phyloP scores from a whole-genome alignment of 2,329 filamentous ascomycete genomes.

The Scedosporium apiospermum region DNA sequence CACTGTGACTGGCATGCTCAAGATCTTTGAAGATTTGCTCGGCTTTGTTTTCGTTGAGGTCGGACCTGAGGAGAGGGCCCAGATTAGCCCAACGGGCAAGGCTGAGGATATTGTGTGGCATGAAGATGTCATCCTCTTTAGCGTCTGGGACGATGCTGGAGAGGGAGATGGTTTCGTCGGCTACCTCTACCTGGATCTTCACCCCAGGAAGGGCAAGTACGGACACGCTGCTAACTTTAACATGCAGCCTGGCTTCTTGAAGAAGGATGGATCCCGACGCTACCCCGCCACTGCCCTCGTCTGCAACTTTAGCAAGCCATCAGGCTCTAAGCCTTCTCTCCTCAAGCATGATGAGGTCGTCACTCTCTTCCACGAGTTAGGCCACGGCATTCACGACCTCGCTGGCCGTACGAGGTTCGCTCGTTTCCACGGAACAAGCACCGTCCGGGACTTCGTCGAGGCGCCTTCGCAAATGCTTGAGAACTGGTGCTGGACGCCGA shows the following conservation, averaged over 20 bases:
- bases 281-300: slow-evolving; percentile 74
- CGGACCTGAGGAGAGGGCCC: slow-evolving; percentile 52
- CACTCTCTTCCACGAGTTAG: slow-evolving; percentile 71
- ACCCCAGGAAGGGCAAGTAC: slow-evolving; percentile 74
- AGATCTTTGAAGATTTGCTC: slow-evolving; percentile 76
- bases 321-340: slow-evolving; percentile 63
- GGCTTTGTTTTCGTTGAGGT: slow-evolving; percentile 71
- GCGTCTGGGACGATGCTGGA: slow-evolving; percentile 68
- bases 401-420: slow-evolving; percentile 53
- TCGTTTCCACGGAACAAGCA: slow-evolving; percentile 58
- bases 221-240: slow-evolving; percentile 81
- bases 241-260: slow-evolving; percentile 61
- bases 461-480: slow-evolving; percentile 66
- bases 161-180: slow-evolving; percentile 67
- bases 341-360: slow-evolving; percentile 78
- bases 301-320: slow-evolving; percentile 80
- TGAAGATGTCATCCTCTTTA: slow-evolving; percentile 72
- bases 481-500: slow-evolving; percentile 66
- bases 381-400: slow-evolving; percentile 62
- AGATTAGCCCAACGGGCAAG: slow-evolving; percentile 56
- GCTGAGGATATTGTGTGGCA: slow-evolving; percentile 71
- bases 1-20: slow-evolving; percentile 68
- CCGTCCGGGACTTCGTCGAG: slow-evolving; percentile 61
- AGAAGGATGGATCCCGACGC: slow-evolving; percentile 57
- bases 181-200: slow-evolving; percentile 75